Base-by-base conservation (phyloP, 805 yeast genomes). In the Ogataea thermomethanolica region DNA sequence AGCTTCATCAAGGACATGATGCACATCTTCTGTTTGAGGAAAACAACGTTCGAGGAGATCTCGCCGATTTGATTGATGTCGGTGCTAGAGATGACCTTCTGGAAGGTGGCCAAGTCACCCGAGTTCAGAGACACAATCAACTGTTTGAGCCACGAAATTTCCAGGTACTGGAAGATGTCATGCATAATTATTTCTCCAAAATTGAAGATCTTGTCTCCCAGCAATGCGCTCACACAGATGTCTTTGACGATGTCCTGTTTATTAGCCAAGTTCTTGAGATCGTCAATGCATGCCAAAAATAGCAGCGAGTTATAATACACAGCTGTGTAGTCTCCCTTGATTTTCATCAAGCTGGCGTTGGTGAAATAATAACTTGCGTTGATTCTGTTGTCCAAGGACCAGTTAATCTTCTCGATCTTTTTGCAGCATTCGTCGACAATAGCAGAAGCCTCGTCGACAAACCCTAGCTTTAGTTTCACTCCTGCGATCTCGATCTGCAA, bases 111-210 rank as follows among this genome's bases (percentile, higher is more conserved):
- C 56, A 91, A 78, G 58, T 89, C 81, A 29, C 98, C 97, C 12
- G 78, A 65, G 58, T 89, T 88, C 54, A 93, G 70, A 20, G 84
- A 72, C 44, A 78, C 68, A 37, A 93, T 70, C 47, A 90, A 65
- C 35, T 81, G 75, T 47, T 79, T 76, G 46, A 93, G 67, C 95
- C 96, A 88, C 26, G 66, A 62, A 60, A 76, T 76, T 11, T 53
- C 33, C 27, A 56, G 33, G 28, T 50, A 56, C 29, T 76, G 62
- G 62, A 89, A 74, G 33, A 91, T 79, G 31, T 93, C 95, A 64
- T 91, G 98, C 61, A 89, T 79, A 45, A 93, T 74, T 48, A 93
- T 75, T 66, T 93, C 99, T 37, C 98, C 98, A 64, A 93, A 93
- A 67, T 91, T 93, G 70, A 88, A 93, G 53, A 91, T 86, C 55